phyloP scores from a whole-genome alignment of 805 yeast genomes.

The Candida railenensis region DNA sequence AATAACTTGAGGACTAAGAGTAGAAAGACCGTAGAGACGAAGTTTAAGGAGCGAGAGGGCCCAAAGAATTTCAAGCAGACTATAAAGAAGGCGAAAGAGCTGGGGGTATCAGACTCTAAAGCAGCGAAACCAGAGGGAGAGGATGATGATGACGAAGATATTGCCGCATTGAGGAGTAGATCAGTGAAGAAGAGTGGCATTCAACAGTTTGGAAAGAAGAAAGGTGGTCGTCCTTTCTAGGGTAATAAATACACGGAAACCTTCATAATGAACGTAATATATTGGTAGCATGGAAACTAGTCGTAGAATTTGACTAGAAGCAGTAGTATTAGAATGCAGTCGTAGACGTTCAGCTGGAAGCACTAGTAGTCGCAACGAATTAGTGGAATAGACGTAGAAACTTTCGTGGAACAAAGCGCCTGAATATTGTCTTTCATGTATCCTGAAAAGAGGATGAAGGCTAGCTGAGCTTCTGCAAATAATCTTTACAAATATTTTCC shows the following conservation, averaged over 20 bases:
- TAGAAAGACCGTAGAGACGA: conserved; percentile 18
- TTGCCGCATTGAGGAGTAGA: conserved; percentile 7
- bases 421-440: too few species aligned
- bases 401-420: too few species aligned
- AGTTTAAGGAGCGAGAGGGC: conserved; percentile 3
- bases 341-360: too few species aligned
- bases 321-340: too few species aligned
- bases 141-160: conserved; percentile 16
- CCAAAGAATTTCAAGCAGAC: conserved; percentile 6
- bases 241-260: neutral
- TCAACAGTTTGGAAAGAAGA: conserved; percentile 7
- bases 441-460: too few species aligned
- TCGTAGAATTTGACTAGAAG: too few species aligned
- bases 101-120: conserved; percentile 1
- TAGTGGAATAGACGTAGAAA: too few species aligned
- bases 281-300: neutral
- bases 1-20: conserved; percentile 31
- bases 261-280: neutral
- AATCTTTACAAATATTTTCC: too few species aligned
- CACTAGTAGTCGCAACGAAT: too few species aligned
- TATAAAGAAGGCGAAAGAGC: conserved; percentile 3
- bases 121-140: neutral
- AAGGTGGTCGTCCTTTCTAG: conserved; percentile 13
- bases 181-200: conserved; percentile 14
- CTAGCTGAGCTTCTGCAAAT: too few species aligned